Conservation (phyloP, 768 basidiomycete species). For the Kwoniella mangroviensis region DNA sequence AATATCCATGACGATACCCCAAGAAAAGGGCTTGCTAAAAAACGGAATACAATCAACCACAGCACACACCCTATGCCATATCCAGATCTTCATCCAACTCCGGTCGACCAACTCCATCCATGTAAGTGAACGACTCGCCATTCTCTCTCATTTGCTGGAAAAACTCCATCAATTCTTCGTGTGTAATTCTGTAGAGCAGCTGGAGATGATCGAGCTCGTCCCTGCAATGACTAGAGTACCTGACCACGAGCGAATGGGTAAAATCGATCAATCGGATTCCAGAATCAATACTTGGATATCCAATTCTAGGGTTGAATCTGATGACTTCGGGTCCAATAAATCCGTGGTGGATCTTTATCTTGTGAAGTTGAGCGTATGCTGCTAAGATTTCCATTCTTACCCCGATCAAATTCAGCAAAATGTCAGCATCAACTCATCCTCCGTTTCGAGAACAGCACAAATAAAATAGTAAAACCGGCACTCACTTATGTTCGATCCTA, state of each 20-base stretch:
- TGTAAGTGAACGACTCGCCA: no score
- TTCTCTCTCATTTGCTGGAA: no score
- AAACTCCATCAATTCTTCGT: no score
- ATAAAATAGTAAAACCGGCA: neutral
- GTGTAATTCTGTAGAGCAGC: neutral
- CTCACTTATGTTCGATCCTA: neutral
- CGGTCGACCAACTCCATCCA: no score
- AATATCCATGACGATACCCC: no score
- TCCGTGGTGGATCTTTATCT: neutral
- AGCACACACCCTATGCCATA: no score
- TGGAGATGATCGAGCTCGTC: neutral
- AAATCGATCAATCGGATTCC: constrained; percentile 4
- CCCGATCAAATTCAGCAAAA: neutral
- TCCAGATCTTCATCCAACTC: no score
- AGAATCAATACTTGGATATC: constrained; percentile 2
- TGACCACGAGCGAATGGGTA: neutral
- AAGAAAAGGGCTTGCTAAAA: no score
- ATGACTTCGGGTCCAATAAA: neutral
- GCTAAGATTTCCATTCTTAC: neutral
- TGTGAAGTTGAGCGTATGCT: neutral
- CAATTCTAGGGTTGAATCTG: neutral
- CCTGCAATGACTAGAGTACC: neutral
- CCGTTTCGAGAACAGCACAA: neutral
- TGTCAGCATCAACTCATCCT: neutral
- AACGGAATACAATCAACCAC: no score